Evolutionary conservation across 805 yeast genomes (phyloP), one percentile per base, ranked within the genome.

Genomic region (Kockiozyma suomiensis): DNA sequence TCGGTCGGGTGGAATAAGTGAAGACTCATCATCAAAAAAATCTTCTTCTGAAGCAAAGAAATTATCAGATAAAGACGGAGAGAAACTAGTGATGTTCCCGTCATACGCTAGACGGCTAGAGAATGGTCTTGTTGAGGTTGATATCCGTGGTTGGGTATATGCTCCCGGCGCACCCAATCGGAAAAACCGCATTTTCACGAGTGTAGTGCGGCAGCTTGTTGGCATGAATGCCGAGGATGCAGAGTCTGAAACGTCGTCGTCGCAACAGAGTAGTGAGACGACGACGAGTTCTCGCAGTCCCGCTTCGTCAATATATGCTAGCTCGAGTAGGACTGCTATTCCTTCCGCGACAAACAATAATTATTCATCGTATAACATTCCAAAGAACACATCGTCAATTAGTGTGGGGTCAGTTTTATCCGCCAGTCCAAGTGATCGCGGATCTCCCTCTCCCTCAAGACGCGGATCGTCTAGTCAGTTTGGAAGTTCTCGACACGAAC

Each of bases 81-180:
- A 90, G 32, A 74, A 80, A 17, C 79, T 90, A n/a, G 72, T 83
- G 1, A 73, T 86, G 41, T 85, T 82, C 66, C 87, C 86, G 23
- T 79, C 85, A 3, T 86, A 79, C 70, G 78, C 85, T 0, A 73
- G 82, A 5, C 58, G 64, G 10, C 64, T 68, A 13, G 68, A 62
- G 19, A 70, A 68, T 15, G 69, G 69, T 6, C 78, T 76, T 53
- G 83, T 77, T 64, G 81, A 81, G 41, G 81, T 87, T 1, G 83
- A 84, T 37, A 82, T 92, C 2, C 79, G 88, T 46, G 97, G 97
- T 5, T 83, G 88, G 81, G 75, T 87, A 28, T 80, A 69, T 54
- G 78, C 88, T 43, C 90, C 91, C 0, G 96, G 96, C 0, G 76
- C 81, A 7, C 81, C 84, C 78, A 81, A 82, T 32, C 77, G 96